These are phyloP conservation scores for Halenospora varia DNA, from an alignment of 495 filamentous ascomycete species.

Conservation along the genomic window DNA sequence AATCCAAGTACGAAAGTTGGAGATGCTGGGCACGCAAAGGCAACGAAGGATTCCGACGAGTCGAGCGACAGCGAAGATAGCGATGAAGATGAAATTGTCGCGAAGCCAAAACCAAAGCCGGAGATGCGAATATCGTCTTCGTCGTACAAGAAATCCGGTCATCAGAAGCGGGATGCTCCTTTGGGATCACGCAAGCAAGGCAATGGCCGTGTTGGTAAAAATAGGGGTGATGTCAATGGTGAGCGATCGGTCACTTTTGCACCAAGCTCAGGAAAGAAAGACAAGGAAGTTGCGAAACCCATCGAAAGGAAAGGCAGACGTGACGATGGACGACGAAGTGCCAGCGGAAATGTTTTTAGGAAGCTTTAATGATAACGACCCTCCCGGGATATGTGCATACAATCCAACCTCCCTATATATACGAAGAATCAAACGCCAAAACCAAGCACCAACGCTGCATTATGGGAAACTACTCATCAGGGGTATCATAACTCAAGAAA, in stretches of 20 bases:
- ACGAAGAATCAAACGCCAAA: slow-evolving; percentile 1
- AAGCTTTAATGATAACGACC: slow-evolving; percentile 40
- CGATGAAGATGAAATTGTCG: slow-evolving; percentile 30
- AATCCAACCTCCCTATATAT: slow-evolving; percentile 7
- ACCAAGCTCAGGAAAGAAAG: slow-evolving; percentile 56
- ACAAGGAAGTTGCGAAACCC: slow-evolving; percentile 32
- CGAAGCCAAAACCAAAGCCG: slow-evolving; percentile 36
- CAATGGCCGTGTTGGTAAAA: slow-evolving; percentile 40
- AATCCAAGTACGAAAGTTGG: slow-evolving; percentile 70
- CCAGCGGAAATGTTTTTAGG: slow-evolving; percentile 69
- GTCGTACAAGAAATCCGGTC: slow-evolving; percentile 52
- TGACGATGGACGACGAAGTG: slow-evolving; percentile 58
- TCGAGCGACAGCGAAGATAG: slow-evolving; percentile 28
- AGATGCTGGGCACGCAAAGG: slow-evolving; percentile 7
- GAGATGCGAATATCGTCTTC: slow-evolving; percentile 69
- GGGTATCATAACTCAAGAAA: not conserved
- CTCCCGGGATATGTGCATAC: not conserved
- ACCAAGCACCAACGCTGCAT: not conserved
- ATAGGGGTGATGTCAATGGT: slow-evolving; percentile 60
- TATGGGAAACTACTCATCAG: not conserved
- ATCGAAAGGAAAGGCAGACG: slow-evolving; percentile 34
- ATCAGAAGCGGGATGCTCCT: slow-evolving; percentile 52
- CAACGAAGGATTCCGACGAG: slow-evolving; percentile 18
- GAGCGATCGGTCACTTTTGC: slow-evolving; percentile 86
- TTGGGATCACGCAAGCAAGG: slow-evolving; percentile 66